Base-by-base conservation (phyloP, 1,284 basidiomycete genomes). In the Trichosporon sp. region DNA sequence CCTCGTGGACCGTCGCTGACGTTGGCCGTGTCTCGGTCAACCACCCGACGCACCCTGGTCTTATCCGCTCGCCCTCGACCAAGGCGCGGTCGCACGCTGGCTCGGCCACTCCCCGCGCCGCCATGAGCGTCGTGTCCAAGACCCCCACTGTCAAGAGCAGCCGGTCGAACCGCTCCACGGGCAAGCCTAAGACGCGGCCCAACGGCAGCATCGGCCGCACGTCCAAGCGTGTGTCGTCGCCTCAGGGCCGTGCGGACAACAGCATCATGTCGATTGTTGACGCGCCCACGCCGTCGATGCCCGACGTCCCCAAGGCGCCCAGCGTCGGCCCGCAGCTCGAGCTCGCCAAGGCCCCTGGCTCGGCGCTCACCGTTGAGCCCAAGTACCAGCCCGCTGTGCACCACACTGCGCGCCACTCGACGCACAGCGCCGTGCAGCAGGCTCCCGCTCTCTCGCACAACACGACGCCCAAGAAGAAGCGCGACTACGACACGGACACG, bases 261-360 rank as follows among this genome's bases (percentile, higher is more conserved):
- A 75, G 63, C 62, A 76, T 77, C 67, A 76, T 78, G 76, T 69
- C 73, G 9, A 68, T 77, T 0, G 70, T 75, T 13, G 72, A 77
- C 56, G 31, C 64, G n/a, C 59, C 69, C 0, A 59, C 69, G 10
- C 77, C 79, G 9, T 61, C 65, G 10, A 77, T 81, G 78, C 74
- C 74, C 6, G 78, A 80, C 10, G 74, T 81, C 0, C 78, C 79
- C 31, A 79, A 78, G 64, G 79, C 79, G 0, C 79, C 79, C 1
- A 71, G 68, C 60, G 73, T 73, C 44, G 72, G 69, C 9, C 77
- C 78, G 4, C 69, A 72, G 56, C 71, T 80, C 70, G 71, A 73
- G 61, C 58, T 77, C 3, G 66, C 71, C 21, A 76, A 71, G 65
- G 78, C 78, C 0, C 78, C 78, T 2, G 78, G 78, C 59, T 74